These are phyloP conservation scores for Polychytrium aggregatum DNA, from an alignment of 192 early-diverging fungal species.

Conservation along the genomic window DNA sequence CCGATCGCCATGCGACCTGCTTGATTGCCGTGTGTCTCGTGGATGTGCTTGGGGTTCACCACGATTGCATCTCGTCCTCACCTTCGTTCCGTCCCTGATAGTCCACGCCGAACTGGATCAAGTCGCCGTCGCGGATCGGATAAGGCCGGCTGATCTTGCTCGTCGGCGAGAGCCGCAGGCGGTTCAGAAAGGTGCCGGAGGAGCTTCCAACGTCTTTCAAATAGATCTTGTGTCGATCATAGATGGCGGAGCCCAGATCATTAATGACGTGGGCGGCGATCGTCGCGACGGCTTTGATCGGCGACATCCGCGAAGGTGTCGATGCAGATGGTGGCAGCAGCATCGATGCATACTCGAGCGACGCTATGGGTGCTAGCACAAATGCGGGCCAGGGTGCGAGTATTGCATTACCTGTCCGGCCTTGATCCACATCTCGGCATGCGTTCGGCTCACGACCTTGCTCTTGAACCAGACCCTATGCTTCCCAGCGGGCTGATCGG, in stretches of 20 bases:
- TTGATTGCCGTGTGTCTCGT: too few species aligned
- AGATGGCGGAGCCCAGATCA: background rate
- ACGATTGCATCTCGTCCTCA: conserved; percentile 16
- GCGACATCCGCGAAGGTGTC: too few species aligned
- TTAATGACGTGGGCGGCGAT: background rate
- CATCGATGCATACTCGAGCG: too few species aligned
- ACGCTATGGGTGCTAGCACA: too few species aligned
- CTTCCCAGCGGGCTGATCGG: too few species aligned
- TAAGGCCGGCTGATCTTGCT: conserved; percentile 64
- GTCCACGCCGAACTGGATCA: conserved; percentile 93
- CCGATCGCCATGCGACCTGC: too few species aligned
- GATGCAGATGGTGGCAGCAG: too few species aligned
- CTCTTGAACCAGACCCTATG: conserved; percentile 25
- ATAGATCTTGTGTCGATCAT: conserved; percentile 46
- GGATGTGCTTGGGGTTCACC: background rate
- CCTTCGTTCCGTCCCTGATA: conserved; percentile 86
- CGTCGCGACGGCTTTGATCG: background rate
- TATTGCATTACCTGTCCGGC: conserved; percentile 30
- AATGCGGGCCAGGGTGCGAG: too few species aligned
- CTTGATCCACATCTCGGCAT: conserved; percentile 83
- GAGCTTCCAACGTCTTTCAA: conserved; percentile 87
- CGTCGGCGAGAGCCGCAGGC: conserved; percentile 74
- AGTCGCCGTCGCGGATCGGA: conserved; percentile 75
- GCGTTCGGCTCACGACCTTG: conserved; percentile 87
- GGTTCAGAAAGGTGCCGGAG: conserved; percentile 93